phyloP scores from a whole-genome alignment of 208 protist genomes.

The Acanthamoeba culbertsoni region DNA sequence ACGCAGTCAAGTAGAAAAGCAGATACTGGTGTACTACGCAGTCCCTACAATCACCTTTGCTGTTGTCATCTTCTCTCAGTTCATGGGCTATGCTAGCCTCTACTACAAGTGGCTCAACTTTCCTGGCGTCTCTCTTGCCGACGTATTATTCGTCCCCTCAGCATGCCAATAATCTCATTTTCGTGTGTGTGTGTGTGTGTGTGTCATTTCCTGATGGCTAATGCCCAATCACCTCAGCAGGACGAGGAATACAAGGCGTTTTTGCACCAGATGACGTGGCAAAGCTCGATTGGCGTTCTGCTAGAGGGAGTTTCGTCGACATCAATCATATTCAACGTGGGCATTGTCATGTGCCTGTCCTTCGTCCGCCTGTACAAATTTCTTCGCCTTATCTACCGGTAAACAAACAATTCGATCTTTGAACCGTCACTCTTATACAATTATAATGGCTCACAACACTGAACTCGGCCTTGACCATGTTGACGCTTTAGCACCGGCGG shows the following conservation, averaged over 20 bases:
- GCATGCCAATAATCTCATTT: not conserved
- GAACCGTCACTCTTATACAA: not conserved
- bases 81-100: constrained; percentile 13
- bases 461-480: not conserved
- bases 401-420: not conserved
- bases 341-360: not conserved
- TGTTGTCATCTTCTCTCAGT: not conserved
- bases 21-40: not conserved
- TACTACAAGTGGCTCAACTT: constrained; percentile 38
- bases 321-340: not conserved
- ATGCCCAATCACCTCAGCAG: not conserved
- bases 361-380: not conserved
- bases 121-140: not conserved
- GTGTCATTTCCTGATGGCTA: not conserved
- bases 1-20: not conserved
- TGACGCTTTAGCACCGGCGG: not conserved
- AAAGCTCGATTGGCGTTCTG: not conserved
- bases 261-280: not conserved
- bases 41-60: not conserved
- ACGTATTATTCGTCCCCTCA: not conserved
- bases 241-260: not conserved
- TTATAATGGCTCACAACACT: not conserved
- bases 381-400: not conserved
- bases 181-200: not conserved
- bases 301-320: not conserved